Evolutionary conservation across 192 early-diverging fungal genomes (phyloP).

Genomic region (Coemansia asiatica): DNA sequence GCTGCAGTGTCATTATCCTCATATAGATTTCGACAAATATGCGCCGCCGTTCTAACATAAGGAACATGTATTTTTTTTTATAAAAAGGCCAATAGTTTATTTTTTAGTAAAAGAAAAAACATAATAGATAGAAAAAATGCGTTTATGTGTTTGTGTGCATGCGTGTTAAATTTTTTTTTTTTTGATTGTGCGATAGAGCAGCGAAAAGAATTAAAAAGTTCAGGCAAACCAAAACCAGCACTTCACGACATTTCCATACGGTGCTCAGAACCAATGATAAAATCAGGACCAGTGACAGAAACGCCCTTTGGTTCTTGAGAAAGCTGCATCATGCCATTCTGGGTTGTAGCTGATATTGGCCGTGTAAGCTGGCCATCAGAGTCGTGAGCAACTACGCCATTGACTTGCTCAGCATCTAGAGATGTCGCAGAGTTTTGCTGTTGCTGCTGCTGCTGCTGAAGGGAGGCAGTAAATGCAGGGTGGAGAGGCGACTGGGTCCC

Average conservation of each 20-base stretch:
- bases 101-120: neutral
- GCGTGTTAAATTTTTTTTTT: too few relatives aligned
- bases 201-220: too few relatives aligned
- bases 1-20: conserved; percentile 22
- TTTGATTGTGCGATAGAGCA: too few relatives aligned
- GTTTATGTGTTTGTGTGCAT: too few relatives aligned
- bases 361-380: neutral
- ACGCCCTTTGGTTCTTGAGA: neutral
- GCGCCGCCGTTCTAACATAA: conserved; percentile 34
- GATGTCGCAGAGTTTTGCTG: neutral
- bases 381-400: neutral
- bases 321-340: neutral
- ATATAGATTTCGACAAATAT: conserved; percentile 44
- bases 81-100: too few relatives aligned
- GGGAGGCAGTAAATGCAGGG: conserved; percentile 14
- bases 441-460: conserved; percentile 11
- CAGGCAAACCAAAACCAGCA: too few relatives aligned
- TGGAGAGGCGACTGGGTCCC: conserved; percentile 24
- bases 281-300: neutral
- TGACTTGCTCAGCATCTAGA: neutral
- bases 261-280: neutral
- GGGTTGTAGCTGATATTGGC: neutral
- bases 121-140: too few relatives aligned
- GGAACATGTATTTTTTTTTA: neutral
- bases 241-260: neutral